A percentile compares a stretch with the other conserved stretches of the same genome.
These are phyloP conservation scores for Daldinia grandis DNA, from an alignment of 495 filamentous ascomycete genomes.

Conservation along the genomic window DNA sequence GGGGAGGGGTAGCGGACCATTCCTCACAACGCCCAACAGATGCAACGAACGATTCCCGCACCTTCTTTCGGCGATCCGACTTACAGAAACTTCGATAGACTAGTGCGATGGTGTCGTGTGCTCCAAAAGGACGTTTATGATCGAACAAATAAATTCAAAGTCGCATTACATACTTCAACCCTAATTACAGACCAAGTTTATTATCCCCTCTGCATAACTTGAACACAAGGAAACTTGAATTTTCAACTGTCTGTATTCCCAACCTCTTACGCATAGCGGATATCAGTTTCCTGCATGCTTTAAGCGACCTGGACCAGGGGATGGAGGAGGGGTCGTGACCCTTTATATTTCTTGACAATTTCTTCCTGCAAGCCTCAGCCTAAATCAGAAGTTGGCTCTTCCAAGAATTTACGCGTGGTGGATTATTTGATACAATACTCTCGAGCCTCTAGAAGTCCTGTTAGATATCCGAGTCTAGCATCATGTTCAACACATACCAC, in stretches of 20 bases:
- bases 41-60: constrained; percentile 27
- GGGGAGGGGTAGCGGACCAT: constrained; percentile 26
- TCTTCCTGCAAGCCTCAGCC: constrained; percentile 45
- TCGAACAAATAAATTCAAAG: constrained; percentile 9
- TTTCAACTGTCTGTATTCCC: constrained; percentile 13
- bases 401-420: constrained; percentile 17
- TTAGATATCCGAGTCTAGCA: constrained; percentile 2
- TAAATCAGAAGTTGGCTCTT: constrained; percentile 40
- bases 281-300: constrained; percentile 29
- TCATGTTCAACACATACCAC: constrained; percentile 9
- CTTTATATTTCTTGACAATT: constrained; percentile 29
- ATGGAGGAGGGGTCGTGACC: constrained; percentile 32
- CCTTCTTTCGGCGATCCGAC: constrained; percentile 14
- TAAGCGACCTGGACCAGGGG: constrained; percentile 26
- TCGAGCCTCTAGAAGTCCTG: background rate
- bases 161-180: constrained; percentile 20
- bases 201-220: constrained; percentile 2
- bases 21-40: constrained; percentile 16
- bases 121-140: constrained; percentile 7
- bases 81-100: constrained; percentile 21
- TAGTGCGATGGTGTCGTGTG: constrained; percentile 28
- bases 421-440: constrained; percentile 11
- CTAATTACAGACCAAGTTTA: constrained; percentile 2
- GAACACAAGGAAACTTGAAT: constrained; percentile 23
- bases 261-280: constrained; percentile 11